A percentile compares a stretch with the other conserved stretches of the same genome.
Evolutionary conservation across 148 eudicot species (phyloP).

Genomic region (Pharnaceum exiguum): DNA sequence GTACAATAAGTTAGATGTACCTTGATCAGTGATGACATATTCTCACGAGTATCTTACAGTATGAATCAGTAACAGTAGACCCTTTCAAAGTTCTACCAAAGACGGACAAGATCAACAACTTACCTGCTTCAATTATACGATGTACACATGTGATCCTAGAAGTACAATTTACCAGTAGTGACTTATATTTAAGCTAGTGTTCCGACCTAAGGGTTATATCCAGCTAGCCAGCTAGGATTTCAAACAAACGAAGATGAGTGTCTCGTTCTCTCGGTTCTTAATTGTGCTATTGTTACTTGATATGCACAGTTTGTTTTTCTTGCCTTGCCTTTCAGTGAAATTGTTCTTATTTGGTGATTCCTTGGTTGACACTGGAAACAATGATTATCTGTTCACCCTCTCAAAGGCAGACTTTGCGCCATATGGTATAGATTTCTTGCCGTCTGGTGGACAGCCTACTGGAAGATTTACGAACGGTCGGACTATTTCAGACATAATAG

Average conservation of each 20-base stretch:
- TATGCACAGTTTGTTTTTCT: not conserved
- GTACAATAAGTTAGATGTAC: too few relatives aligned
- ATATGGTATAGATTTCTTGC: conserved; percentile 55
- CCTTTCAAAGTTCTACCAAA: conserved; percentile 4
- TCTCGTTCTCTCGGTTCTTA: not conserved
- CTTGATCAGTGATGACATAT: too few relatives aligned
- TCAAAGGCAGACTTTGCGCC: conserved; percentile 64
- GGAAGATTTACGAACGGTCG: conserved; percentile 74
- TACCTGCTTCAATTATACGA: not conserved
- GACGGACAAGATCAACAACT: conserved; percentile 22
- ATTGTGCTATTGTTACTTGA: not conserved
- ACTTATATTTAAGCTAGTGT: too few relatives aligned
- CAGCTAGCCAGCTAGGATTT: too few relatives aligned
- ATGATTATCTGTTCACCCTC: conserved; percentile 51
- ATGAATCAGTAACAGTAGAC: conserved; percentile 7
- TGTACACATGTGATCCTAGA: too few relatives aligned
- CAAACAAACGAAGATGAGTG: conserved; percentile 4
- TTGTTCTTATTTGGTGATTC: conserved; percentile 61
- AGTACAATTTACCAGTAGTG: too few relatives aligned
- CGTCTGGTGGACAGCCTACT: conserved; percentile 52
- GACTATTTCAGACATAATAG: conserved; percentile 53
- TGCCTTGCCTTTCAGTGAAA: conserved; percentile 24
- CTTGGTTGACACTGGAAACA: conserved; percentile 58
- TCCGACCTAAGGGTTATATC: too few relatives aligned
- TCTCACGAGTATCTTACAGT: too few relatives aligned